These are phyloP conservation scores for Cladosporium oxysporum DNA, from an alignment of 2,329 filamentous ascomycete species.

Conservation along the genomic window DNA sequence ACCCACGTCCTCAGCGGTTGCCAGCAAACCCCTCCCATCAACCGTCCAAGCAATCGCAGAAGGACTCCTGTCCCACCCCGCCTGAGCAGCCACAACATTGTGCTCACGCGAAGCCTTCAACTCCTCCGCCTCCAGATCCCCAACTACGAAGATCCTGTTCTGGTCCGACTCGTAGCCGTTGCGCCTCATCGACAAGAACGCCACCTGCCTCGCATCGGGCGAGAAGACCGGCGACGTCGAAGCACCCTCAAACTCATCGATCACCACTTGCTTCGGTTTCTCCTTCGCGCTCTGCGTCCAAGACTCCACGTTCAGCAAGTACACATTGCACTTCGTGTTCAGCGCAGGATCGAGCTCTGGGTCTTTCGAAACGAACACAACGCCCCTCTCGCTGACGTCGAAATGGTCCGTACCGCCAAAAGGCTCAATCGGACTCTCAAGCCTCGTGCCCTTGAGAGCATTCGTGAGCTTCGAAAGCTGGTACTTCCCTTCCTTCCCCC, in stretches of 20 bases:
- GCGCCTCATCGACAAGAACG: conserved; percentile 76
- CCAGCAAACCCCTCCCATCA: conserved; percentile 64
- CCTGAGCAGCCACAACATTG: conserved; percentile 11
- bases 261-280: conserved; percentile 56
- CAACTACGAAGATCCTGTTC: conserved; percentile 65
- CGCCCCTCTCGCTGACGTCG: conserved; percentile 66
- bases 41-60: conserved; percentile 52
- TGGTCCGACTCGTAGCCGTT: conserved; percentile 81
- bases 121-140: conserved; percentile 49
- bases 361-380: conserved; percentile 76
- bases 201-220: conserved; percentile 67
- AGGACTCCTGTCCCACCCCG: conserved; percentile 56
- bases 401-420: conserved; percentile 83
- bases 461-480: conserved; percentile 58
- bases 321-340: conserved; percentile 80
- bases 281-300: conserved; percentile 59
- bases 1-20: conserved; percentile 72
- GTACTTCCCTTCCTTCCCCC: conserved; percentile 36
- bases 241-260: conserved; percentile 64
- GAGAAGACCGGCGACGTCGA: conserved; percentile 71
- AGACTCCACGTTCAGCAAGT: conserved; percentile 65
- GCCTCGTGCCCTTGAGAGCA: conserved; percentile 58
- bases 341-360: conserved; percentile 69
- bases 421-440: conserved; percentile 70
- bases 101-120: conserved; percentile 2